Percentiles rank a stretch among this genome's conserved stretches.
phyloP scores from a whole-genome alignment of 1,139 yeast species.

The Geotrichum citri-aurantii region DNA sequence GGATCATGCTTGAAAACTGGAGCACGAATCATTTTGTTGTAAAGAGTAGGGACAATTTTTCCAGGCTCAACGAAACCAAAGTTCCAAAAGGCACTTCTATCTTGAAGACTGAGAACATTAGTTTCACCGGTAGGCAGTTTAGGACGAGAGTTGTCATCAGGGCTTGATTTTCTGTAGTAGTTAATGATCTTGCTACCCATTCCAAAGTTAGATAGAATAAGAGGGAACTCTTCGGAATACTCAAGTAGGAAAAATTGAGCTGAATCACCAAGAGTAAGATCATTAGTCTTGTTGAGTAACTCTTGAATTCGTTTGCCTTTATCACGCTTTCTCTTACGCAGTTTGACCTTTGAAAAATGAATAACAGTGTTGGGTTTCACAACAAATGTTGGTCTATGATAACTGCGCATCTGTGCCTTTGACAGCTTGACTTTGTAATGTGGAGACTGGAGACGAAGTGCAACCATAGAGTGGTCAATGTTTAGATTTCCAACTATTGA shows the following conservation, averaged over 20 bases:
- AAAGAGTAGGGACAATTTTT: conserved; percentile 84
- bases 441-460: conserved; percentile 81
- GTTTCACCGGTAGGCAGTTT: conserved; percentile 91
- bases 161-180: conserved; percentile 78
- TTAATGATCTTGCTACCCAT: conserved; percentile 94
- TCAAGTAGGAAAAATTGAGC: conserved; percentile 76
- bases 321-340: conserved; percentile 86
- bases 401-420: conserved; percentile 64
- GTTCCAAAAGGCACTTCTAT: conserved; percentile 96
- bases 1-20: conserved; percentile 88
- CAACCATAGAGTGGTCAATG: conserved; percentile 90
- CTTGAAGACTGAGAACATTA: conserved; percentile 90
- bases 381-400: conserved; percentile 72
- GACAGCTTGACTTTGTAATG: conserved; percentile 76
- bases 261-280: conserved; percentile 78
- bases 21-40: conserved; percentile 87
- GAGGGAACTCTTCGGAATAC: conserved; percentile 85
- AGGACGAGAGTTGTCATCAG: conserved; percentile 82
- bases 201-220: conserved; percentile 80
- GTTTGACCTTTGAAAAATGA: conserved; percentile 66
- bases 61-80: conserved; percentile 97
- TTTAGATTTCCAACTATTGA: conserved; percentile 86
- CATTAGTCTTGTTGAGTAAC: conserved; percentile 63
- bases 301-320: conserved; percentile 76
- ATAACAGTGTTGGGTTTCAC: conserved; percentile 75